Evolutionary conservation across 2,329 filamentous ascomycete species (phyloP).

Genomic region (Pseudophaeomoniella oleicola): DNA sequence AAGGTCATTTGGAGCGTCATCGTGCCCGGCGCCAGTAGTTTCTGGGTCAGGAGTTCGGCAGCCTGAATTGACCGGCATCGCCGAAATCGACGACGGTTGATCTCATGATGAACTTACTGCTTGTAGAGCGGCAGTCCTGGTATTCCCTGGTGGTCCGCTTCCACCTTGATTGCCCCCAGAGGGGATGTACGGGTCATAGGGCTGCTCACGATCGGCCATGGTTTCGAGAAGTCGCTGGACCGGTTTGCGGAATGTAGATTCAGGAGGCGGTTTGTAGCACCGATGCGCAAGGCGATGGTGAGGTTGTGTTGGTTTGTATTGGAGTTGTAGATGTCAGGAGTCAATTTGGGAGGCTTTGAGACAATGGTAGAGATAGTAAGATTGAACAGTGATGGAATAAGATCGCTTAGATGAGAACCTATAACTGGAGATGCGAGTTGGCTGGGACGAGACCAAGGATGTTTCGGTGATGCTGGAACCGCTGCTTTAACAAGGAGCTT

Average conservation of each 20-base stretch:
- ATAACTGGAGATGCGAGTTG: too few relatives aligned
- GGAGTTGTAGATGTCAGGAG: too few relatives aligned
- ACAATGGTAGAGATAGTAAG: neutral
- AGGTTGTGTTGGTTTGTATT: too few relatives aligned
- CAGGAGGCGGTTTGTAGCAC: too few relatives aligned
- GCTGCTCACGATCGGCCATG: slow-evolving; percentile 46
- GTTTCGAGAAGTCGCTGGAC: slow-evolving; percentile 14
- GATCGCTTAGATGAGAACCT: slow-evolving; percentile 2
- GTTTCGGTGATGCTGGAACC: slow-evolving; percentile 1
- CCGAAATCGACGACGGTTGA: slow-evolving; percentile 5
- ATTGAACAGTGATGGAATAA: neutral
- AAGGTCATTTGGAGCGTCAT: neutral
- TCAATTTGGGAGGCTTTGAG: neutral
- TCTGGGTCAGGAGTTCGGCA: neutral
- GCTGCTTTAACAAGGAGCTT: neutral
- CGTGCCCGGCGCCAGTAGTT: neutral
- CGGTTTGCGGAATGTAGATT: too few relatives aligned
- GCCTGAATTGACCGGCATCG: neutral
- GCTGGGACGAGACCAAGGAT: slow-evolving; percentile 1
- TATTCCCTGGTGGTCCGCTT: slow-evolving; percentile 36
- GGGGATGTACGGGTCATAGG: slow-evolving; percentile 84
- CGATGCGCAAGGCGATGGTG: too few relatives aligned
- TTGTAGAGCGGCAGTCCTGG: slow-evolving; percentile 62
- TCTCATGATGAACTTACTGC: slow-evolving; percentile 49
- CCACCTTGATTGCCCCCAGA: slow-evolving; percentile 36